Conservation (phyloP, 2,329 filamentous ascomycete genomes). For the Paraphaeosphaeria minitans region DNA sequence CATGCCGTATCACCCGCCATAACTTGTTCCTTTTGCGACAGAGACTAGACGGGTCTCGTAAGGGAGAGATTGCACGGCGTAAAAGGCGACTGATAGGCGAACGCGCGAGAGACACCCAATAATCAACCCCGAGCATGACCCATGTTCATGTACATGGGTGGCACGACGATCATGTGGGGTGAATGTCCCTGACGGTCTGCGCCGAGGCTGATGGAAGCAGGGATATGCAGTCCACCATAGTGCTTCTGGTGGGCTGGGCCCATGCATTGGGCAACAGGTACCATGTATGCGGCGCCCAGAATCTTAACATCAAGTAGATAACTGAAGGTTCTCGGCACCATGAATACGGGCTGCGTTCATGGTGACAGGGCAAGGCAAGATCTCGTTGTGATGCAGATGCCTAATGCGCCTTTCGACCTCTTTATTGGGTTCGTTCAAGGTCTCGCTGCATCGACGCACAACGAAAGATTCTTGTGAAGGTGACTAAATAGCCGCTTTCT, state of each 20-base stretch:
- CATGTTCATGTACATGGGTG: conserved; percentile 14
- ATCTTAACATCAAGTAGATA: background rate
- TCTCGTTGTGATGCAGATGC: background rate
- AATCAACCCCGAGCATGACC: background rate
- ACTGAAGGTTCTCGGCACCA: background rate
- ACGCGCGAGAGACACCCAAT: conserved; percentile 1
- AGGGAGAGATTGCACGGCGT: conserved; percentile 21
- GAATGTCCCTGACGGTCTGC: conserved; percentile 16
- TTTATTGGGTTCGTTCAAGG: background rate
- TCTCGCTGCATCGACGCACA: conserved; percentile 1
- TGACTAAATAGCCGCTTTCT: background rate
- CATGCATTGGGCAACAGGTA: conserved; percentile 12
- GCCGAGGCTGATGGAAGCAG: conserved; percentile 22
- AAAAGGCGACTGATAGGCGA: conserved; percentile 19
- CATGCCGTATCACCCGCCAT: conserved; percentile 27
- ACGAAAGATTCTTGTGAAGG: conserved; percentile 3
- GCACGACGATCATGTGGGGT: conserved; percentile 17
- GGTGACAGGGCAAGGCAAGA: background rate
- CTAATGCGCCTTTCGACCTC: background rate
- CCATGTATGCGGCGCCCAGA: conserved; percentile 23
- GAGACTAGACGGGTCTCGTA: conserved; percentile 13
- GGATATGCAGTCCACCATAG: conserved; percentile 14
- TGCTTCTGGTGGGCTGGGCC: conserved; percentile 20
- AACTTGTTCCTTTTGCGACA: conserved; percentile 21
- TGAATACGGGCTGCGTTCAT: background rate